A percentile compares a stretch with the other conserved stretches of the same genome.
Evolutionary conservation across 2,329 filamentous ascomycete species (phyloP).

Genomic region (Bipolaris oryzae): DNA sequence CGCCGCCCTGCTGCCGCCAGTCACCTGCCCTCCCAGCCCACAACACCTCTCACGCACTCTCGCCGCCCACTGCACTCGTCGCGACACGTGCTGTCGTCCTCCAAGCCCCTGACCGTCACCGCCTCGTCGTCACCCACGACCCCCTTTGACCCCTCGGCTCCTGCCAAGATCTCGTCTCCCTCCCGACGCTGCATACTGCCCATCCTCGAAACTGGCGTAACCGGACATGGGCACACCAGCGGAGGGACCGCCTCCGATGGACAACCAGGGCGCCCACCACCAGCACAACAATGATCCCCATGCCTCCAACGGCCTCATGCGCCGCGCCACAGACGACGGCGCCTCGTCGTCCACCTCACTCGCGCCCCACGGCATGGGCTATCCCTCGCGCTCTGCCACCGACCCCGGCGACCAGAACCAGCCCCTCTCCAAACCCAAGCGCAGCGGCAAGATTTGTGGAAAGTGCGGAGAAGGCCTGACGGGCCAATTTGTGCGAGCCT

Average conservation of each 20-base stretch:
- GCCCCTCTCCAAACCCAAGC: conserved; percentile 36
- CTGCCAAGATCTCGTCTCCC: conserved; percentile 9
- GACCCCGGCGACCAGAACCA: conserved; percentile 37
- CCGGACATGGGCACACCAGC: conserved; percentile 43
- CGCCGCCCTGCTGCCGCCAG: conserved; percentile 8
- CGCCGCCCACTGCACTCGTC: conserved; percentile 1
- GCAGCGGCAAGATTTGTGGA: conserved; percentile 62
- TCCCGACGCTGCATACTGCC: conserved; percentile 5
- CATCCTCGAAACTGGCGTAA: conserved; percentile 32
- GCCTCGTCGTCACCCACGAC: conserved; percentile 11
- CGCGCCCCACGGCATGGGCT: conserved; percentile 29
- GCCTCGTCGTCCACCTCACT: conserved; percentile 31
- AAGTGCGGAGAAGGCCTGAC: conserved; percentile 89
- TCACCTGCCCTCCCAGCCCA: conserved; percentile 3
- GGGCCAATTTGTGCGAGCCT: conserved; percentile 92
- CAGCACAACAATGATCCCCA: conserved; percentile 40
- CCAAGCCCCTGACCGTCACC: conserved; percentile 3
- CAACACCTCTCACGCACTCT: background rate
- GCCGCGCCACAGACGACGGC: conserved; percentile 41
- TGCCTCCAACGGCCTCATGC: conserved; percentile 37
- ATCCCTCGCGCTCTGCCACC: conserved; percentile 35
- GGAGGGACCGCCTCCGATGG: conserved; percentile 45
- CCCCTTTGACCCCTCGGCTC: conserved; percentile 13
- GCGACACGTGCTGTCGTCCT: conserved; percentile 3
- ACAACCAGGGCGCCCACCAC: conserved; percentile 35